Percentiles rank a stretch among this genome's conserved stretches.
Conservation (phyloP, 495 filamentous ascomycete genomes). For the Penicillium pancosmium region DNA sequence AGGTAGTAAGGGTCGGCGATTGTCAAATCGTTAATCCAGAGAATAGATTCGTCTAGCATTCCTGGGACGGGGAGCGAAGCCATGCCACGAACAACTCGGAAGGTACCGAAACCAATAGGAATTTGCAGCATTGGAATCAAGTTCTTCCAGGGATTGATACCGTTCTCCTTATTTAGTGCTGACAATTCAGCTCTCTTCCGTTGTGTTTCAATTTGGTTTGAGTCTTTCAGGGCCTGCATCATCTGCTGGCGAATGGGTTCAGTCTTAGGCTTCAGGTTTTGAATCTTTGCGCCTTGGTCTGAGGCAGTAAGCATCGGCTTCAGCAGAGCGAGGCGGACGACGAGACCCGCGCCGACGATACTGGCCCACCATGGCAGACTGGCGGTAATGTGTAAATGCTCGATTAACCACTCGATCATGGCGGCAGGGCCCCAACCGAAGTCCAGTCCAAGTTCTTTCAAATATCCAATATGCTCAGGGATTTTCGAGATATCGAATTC, state of each 20-base stretch:
- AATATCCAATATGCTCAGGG: slow-evolving; percentile 77
- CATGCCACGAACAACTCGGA: slow-evolving; percentile 77
- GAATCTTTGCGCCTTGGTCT: slow-evolving; percentile 58
- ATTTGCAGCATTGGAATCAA: slow-evolving; percentile 66
- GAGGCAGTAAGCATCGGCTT: slow-evolving; percentile 62
- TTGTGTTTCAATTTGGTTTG: slow-evolving; percentile 48
- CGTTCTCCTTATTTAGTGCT: slow-evolving; percentile 52
- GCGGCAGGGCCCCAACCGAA: slow-evolving; percentile 79
- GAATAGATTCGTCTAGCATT: slow-evolving; percentile 64
- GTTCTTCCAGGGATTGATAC: slow-evolving; percentile 53
- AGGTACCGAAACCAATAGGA: slow-evolving; percentile 77
- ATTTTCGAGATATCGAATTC: slow-evolving; percentile 51
- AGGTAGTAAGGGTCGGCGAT: slow-evolving; percentile 73
- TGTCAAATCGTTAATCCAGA: slow-evolving; percentile 83
- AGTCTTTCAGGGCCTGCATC: slow-evolving; percentile 32
- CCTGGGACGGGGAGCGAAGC: slow-evolving; percentile 75
- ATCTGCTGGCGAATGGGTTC: slow-evolving; percentile 44
- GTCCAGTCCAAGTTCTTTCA: slow-evolving; percentile 80
- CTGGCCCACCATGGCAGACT: slow-evolving; percentile 83
- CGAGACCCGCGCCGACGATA: slow-evolving; percentile 63
- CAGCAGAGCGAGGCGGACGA: slow-evolving; percentile 67
- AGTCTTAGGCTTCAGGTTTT: slow-evolving; percentile 42
- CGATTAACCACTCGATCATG: slow-evolving; percentile 70
- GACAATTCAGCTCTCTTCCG: slow-evolving; percentile 47
- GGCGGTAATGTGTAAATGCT: slow-evolving; percentile 75